Base-by-base conservation (phyloP, 768 basidiomycete genomes). In the Collybia sordida region DNA sequence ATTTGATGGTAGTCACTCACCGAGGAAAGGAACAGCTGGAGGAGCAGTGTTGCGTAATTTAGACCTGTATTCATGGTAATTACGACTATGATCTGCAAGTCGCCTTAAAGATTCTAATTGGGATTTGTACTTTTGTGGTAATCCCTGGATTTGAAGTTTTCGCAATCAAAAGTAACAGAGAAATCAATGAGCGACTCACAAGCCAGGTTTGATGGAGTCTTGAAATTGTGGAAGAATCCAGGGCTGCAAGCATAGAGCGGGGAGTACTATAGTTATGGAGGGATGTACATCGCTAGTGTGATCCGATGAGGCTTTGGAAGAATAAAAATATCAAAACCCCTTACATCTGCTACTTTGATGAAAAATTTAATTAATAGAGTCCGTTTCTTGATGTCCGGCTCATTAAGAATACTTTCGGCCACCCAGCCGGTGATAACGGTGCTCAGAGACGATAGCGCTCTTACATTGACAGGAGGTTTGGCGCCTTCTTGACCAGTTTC, bases 361-460 rank as follows among this genome's bases (percentile, higher is more conserved):
- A 93, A 96, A 67, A 91, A 95, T 68, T 94, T 94, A 61, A 96
- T 78, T 54, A 95, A 62, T 6, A 64, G 50, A 21, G 85, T 86
- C 52, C 94, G 75, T 69, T 85, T 90, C 78, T 92, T 94, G 57
- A 85, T 80, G 68, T 98, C 96, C 45, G 75, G 79, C 70, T 99
- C 96, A 59, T 86, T 86, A 42, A 99, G 70, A 52, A 99, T 94
- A 60, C 88, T 87, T 70, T 98, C 96, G 7, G 94, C 88, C 24
- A 98, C 90, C 91, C 93, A 96, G 3, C 94, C 95, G 1, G 94
- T 98, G 57, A 98, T 87, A 47, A 87, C 82, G 12, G 94, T 98
- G 63, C 93, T 96, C 63, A 98, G 70, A 4, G 88, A 84, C 39
- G 87, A 87, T 55, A 98, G 86, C 19, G 89, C 88, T 64, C 82